Evolutionary conservation across 2,329 filamentous ascomycete species (phyloP), one percentile per base, ranked within the genome.

Genomic region (Claviceps spartinae): DNA sequence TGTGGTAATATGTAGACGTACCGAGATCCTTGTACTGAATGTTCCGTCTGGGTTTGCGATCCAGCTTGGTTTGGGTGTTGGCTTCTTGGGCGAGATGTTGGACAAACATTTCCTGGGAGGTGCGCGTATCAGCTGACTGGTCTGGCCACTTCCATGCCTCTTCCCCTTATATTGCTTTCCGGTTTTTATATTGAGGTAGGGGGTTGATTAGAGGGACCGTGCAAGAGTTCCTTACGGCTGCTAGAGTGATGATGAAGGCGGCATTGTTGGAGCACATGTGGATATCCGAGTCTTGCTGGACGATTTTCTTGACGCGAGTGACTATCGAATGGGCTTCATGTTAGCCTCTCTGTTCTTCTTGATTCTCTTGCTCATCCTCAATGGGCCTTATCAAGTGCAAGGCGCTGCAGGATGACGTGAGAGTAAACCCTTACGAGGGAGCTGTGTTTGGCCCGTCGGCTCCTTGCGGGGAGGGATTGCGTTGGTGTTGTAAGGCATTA

Each of bases 21-120:
- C 86, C 85, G 43, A 98, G 77, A 68, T 98, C 93, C 64, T 88
- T 88, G 73, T 98, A 98, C 67, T 97, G 93, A 56, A 98, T 85
- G 63, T 94, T 96, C 55, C 90, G 82, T 52, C 93, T 79, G 5
- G 91, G 91, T 67, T 97, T 97, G 60, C 85, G 81, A 69, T 97
- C 93, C 1, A 89, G 79, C 64, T 93, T 94, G 61, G 90, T 86
- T 61, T 95, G 86, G 62, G 86, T 90, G 65, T 95, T 83, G 26
- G 85, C 84, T 66, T 94, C 86, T 56, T 85, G 79, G 20, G 90
- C 83, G 26, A 98, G 79, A 66, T 97, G 86, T 67, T 95, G 88
- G 59, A 98, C 84, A 71, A 98, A 97, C 77, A 95, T 83, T 70
- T 98, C 93, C 85, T 90, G 53, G 18, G 11, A 20, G 13, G n/a